These are phyloP conservation scores for Combretum micranthum DNA, from an alignment of 345 rosid species.

Conservation along the genomic window DNA sequence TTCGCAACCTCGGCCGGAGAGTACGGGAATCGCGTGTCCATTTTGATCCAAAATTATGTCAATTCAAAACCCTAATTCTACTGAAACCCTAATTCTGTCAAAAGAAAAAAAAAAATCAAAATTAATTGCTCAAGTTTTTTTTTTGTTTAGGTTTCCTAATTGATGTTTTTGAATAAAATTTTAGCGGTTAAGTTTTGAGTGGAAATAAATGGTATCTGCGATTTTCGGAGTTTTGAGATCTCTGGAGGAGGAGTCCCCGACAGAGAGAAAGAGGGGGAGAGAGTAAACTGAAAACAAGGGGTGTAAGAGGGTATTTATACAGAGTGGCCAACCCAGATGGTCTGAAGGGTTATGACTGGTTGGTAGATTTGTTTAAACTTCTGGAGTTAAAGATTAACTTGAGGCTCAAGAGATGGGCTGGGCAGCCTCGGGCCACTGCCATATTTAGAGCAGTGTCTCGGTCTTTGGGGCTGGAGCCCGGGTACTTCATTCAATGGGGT, in stretches of 20 bases:
- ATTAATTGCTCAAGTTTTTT: not conserved
- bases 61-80: not conserved
- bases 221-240: not conserved
- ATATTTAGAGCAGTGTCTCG: no score
- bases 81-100: slow-evolving; percentile 2
- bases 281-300: fast-evolving
- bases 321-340: not conserved
- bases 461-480: no score
- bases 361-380: slow-evolving; percentile 13
- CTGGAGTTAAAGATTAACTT: no score
- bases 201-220: no score
- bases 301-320: slow-evolving; percentile 8
- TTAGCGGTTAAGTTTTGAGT: slow-evolving; percentile 2
- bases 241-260: not conserved
- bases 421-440: not conserved
- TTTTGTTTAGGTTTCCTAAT: not conserved
- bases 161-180: not conserved
- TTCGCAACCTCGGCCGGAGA: slow-evolving; percentile 97
- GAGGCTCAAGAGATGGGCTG: not conserved
- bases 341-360: slow-evolving; percentile 60
- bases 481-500: no score
- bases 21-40: slow-evolving; percentile 65
- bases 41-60: slow-evolving; percentile 3
- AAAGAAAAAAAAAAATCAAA: not conserved
- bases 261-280: not conserved